Evolutionary conservation across 495 filamentous ascomycete genomes (phyloP), one percentile per base, ranked within the genome.

Genomic region (Penicillium fimorum): DNA sequence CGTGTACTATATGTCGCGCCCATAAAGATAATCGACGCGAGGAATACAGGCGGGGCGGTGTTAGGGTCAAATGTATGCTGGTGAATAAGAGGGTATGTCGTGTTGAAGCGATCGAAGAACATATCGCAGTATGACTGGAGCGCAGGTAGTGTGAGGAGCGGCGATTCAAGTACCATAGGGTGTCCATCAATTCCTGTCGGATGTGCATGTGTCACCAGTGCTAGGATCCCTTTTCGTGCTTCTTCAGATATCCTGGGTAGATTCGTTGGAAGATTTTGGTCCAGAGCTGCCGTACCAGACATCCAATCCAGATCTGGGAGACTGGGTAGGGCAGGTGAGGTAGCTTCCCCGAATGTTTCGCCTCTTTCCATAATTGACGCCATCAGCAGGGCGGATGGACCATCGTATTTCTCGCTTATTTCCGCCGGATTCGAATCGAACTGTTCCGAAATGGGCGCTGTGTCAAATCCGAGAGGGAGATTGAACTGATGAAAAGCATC

Each of bases 61-160:
- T 64, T 66, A 9, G 81, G 78, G 47, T 78, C 66, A 60, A 84
- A 84, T 7, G 79, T 82, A 6, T 76, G 63, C 52, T 72, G 71
- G 53, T 84, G 77, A 52, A 84, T 73, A 2, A 82, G 70, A 1
- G 80, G 81, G 55, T 84, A 84, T 30, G 76, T 69, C 0, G 71
- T 66, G 60, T 85, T 84, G 57, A 84, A 82, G 10, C 75, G 78
- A 9, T 65, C 72, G 53, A 84, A 84, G 63, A 77, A 84, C 25
- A 84, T 64, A 53, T 85, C 78, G 33, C 70, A 73, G 58, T 81
- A 83, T 22, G 61, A 64, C 54, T 83, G 82, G 25, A 84, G 64
- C 0, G 76, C 67, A 5, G 61, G 48, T 5, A 79, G 67, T 4
- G 72, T 75, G 37, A 84, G 68, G 2, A 84, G 57, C 10, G 78